Evolutionary conservation across 139 green algal genomes (phyloP), one percentile per base, ranked within the genome.

Genomic region (Trebouxia sp.): DNA sequence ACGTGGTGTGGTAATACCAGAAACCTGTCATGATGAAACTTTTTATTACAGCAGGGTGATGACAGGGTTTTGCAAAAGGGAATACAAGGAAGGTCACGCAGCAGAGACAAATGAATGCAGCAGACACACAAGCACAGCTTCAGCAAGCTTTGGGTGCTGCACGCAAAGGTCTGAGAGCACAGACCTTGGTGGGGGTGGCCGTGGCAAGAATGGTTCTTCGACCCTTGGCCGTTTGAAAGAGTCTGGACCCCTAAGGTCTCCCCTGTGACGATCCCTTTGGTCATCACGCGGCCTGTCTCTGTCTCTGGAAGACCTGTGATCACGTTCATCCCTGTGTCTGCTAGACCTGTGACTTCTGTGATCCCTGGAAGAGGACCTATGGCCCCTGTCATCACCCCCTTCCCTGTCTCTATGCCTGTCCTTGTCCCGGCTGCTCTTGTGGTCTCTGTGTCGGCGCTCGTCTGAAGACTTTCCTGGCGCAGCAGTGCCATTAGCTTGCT

Each of bases 281-380:
- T 72, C 32, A 0, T 72, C 62, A n/a, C 62, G 37, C 28, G 62
- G 76, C 65, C 35, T 72, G 38, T 39, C 81, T 74, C 8, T 70
- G 38, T 76, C 75, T 24, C 74, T 65, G n/a, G 74, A 79, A 5
- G 41, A 56, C 67, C 67, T 77, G 67, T 77, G 67, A 77, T 51
- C 41, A 77, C 67, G 67, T 45, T 72, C 62, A n/a, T 72, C 62
- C 14, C 62, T 72, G 37, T 72, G 62, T 35, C 62, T 72, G 32
- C 62, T 51, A 58, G 69, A 77, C n/a, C 39, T 77, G 26, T 55
- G 69, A 22, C 69, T 38, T 17, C 69, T 77, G 69, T 55, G 69
- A 5, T 77, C 69, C 11, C 26, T 51, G 9, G 69, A 77, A 38
- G 41, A 58, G 20, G 69, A 77, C 69, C 69, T 51, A 12, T 51